Base-by-base conservation (phyloP, 345 rosid genomes). In the Triadica sebifera region DNA sequence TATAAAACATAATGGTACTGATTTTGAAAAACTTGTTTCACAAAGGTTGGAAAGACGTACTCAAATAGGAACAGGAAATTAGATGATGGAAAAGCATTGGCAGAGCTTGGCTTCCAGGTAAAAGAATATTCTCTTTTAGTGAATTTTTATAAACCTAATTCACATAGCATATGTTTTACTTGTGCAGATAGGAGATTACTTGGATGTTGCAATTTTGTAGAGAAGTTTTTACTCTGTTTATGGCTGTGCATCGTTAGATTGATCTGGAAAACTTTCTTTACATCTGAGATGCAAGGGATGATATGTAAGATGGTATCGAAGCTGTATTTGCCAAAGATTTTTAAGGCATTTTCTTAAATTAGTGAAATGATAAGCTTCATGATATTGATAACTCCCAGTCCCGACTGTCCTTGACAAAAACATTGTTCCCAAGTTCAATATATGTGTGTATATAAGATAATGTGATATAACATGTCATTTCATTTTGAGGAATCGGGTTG, bases 71-170 rank as follows among this genome's bases (percentile, higher is more conserved):
- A 84, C 76, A 86, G 90, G 61, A 90, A 87, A 74, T 65, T 90
- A 60, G 98, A 94, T n/a, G 98, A 94, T 72, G 78, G 68, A 39
- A 91, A 88, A 84, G 78, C 92, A 37, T 78, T 91, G 83, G 86
- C 84, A n/a, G 97, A 91, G 63, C 93, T 94, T 71, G 79, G 84
- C 68, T 95, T 93, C 41, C 90, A 89, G 99, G 98, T 89, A 82
- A 66, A 52, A 24, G 65, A 41, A 74, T 43, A 43, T 67, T 39
- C 37, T 20, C 15, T 17, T 52, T 52, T 43, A 43, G 5, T 43
- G 47, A 43, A 43, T 43, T 43, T 6, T 43, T 43, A 29, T 37
- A 1, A 15, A 67, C 52, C 43, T 74, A 68, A 7, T 45, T n/a
- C 29, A 9, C 58, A n/a, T 13, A 16, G 76, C 51, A 47, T 20